These are phyloP conservation scores for Boletus subparvulus DNA, from an alignment of 768 basidiomycete genomes.

Conservation along the genomic window DNA sequence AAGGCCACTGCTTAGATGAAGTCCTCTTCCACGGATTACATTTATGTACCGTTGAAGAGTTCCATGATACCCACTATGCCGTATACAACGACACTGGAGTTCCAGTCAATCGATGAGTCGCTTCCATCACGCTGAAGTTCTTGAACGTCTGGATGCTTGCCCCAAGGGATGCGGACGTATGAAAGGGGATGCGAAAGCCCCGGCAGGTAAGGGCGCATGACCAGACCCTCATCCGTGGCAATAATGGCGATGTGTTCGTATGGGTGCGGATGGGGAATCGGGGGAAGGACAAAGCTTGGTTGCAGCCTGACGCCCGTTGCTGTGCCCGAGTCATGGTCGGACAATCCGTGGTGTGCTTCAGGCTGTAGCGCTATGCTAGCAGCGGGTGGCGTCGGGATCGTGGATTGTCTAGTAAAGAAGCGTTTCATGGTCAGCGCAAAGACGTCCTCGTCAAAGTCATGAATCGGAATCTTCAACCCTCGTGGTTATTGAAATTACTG, in stretches of 20 bases:
- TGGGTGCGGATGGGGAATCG: slow-evolving; percentile 74
- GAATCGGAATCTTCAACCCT: not conserved
- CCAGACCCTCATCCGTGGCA: slow-evolving; percentile 58
- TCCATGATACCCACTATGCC: slow-evolving; percentile 76
- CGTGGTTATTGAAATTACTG: not conserved
- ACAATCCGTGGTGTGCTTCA: not conserved
- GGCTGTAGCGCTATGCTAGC: not conserved
- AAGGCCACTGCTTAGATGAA: slow-evolving; percentile 14
- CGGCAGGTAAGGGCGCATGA: slow-evolving; percentile 57
- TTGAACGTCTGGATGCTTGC: slow-evolving; percentile 52
- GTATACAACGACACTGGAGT: slow-evolving; percentile 58
- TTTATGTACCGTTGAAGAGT: slow-evolving; percentile 60
- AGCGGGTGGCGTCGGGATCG: slow-evolving; percentile 4
- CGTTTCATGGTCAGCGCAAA: slow-evolving; percentile 31
- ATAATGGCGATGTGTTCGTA: slow-evolving; percentile 66
- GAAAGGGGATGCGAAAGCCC: slow-evolving; percentile 28
- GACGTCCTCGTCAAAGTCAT: not conserved
- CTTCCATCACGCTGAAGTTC: slow-evolving; percentile 41
- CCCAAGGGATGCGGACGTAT: slow-evolving; percentile 59
- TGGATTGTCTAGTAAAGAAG: slow-evolving; percentile 25
- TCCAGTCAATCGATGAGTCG: slow-evolving; percentile 50
- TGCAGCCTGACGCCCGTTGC: slow-evolving; percentile 38
- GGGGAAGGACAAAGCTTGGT: slow-evolving; percentile 62
- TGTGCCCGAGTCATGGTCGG: slow-evolving; percentile 3
- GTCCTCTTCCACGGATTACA: not conserved